Percentiles rank a stretch among this genome's conserved stretches.
phyloP scores from a whole-genome alignment of 2,329 filamentous ascomycete species.

The Chrysosporium queenslandicum region DNA sequence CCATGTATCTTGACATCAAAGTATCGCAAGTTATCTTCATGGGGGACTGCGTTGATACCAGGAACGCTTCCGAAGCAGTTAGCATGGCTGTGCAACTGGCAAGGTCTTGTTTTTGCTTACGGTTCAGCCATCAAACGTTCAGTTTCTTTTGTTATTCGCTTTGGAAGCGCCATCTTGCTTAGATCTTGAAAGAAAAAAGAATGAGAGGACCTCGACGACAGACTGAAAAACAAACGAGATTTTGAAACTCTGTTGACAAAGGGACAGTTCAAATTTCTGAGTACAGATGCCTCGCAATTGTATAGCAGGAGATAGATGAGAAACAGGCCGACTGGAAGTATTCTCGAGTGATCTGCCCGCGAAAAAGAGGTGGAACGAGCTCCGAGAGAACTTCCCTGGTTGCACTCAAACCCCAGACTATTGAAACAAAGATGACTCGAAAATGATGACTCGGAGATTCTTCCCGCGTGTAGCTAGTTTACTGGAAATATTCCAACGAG shows the following conservation, averaged over 20 bases:
- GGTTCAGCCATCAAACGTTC: slow-evolving; percentile 94
- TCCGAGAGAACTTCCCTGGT: too few species aligned
- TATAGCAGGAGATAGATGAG: too few species aligned
- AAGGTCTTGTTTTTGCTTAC: slow-evolving; percentile 44
- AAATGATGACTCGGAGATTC: too few species aligned
- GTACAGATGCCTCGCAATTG: background rate
- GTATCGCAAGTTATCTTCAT: slow-evolving; percentile 94
- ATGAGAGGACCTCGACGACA: background rate
- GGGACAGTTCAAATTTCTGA: background rate
- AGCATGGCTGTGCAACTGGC: slow-evolving; percentile 3
- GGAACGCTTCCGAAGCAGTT: slow-evolving; percentile 56
- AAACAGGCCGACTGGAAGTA: too few species aligned
- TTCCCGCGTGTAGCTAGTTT: too few species aligned
- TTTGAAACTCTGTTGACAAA: background rate
- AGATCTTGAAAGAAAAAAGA: background rate
- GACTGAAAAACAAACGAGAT: background rate
- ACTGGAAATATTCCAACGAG: background rate
- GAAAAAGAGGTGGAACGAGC: too few species aligned
- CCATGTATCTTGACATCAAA: slow-evolving; percentile 97
- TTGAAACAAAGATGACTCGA: too few species aligned
- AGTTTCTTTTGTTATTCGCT: slow-evolving; percentile 97
- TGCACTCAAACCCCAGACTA: too few species aligned
- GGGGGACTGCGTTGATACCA: slow-evolving; percentile 88
- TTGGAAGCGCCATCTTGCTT: slow-evolving; percentile 61
- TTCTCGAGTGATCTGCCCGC: too few species aligned